Base-by-base conservation (phyloP, 2,329 filamentous ascomycete genomes). In the Clarireedia homoeocarpa region DNA sequence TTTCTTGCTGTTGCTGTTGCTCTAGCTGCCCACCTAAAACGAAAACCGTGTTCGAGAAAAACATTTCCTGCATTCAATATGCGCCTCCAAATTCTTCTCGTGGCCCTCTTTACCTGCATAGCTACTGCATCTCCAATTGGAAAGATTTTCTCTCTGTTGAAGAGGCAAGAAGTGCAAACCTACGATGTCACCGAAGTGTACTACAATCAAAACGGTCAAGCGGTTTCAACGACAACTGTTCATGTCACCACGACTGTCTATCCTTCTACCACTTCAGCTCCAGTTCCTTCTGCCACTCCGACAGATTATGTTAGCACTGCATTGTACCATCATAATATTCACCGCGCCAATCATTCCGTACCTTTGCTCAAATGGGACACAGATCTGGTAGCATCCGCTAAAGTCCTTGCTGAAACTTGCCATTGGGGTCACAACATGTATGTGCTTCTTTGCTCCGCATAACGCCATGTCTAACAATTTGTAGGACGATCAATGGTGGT, bases 341-440 rank as follows among this genome's bases (percentile, higher is more conserved):
- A 56, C 38, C 54, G 54, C n/a, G 24, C 40, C 40, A 56, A 56
- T 39, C 54, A 56, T 23, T 56, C 54, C n/a, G 54, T 51, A 14
- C 54, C 54, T 38, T 24, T 47, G 5, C 42, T 56, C 2, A 42
- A 39, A 14, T 56, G 54, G 54, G 40, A 55, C 27, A 45, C 38
- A 36, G 51, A n/a, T 2, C 47, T 55, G 26, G 53, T 55, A 34
- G 53, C 53, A 51, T 55, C 53, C 47, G 53, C 53, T 27, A 17
- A 55, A 12, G 53, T 55, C 42, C 47, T 55, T 44, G 53, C 53
- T 55, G 53, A 47, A 55, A 55, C 53, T 51, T 55, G 53, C 47
- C 49, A 55, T 38, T 55, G 53, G 53, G 53, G 53, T 51, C 53
- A 55, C 72, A 79, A 90, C 70, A 81, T 81, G 85, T 88, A 80